Evolutionary conservation across 768 basidiomycete genomes (phyloP).

Genomic region (Mycena latifolia): DNA sequence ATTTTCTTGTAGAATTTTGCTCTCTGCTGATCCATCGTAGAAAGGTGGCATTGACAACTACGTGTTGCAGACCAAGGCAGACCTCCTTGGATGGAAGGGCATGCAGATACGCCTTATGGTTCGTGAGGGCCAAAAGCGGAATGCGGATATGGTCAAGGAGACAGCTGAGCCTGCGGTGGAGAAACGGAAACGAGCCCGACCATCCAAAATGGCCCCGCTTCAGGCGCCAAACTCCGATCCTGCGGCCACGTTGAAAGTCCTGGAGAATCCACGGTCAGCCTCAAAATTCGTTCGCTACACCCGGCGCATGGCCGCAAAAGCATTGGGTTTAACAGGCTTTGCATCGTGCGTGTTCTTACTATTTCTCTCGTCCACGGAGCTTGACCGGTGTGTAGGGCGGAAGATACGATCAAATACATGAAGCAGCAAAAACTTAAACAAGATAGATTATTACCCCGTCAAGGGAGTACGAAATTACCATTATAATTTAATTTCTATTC

Average conservation of each 20-base stretch:
- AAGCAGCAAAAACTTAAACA: slow-evolving; percentile 24
- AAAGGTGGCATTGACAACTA: slow-evolving; percentile 82
- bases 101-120: slow-evolving; percentile 61
- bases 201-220: neutral
- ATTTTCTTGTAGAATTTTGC: neutral
- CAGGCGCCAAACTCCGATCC: slow-evolving; percentile 1
- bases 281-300: slow-evolving; percentile 36
- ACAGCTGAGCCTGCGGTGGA: neutral
- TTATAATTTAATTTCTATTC: slow-evolving; percentile 16
- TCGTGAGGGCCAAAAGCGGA: slow-evolving; percentile 36
- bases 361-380: neutral
- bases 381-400: slow-evolving; percentile 34
- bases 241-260: slow-evolving; percentile 8
- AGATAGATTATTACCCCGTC: slow-evolving; percentile 23
- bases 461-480: slow-evolving; percentile 7
- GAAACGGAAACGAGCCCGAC: neutral
- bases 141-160: slow-evolving; percentile 1
- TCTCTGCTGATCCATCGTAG: slow-evolving; percentile 46
- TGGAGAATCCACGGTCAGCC: slow-evolving; percentile 5
- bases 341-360: slow-evolving; percentile 41
- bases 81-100: slow-evolving; percentile 57
- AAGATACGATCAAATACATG: slow-evolving; percentile 44
- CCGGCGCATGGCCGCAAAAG: slow-evolving; percentile 44
- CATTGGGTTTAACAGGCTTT: slow-evolving; percentile 40
- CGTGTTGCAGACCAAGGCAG: slow-evolving; percentile 60